Conservation (phyloP, 106 monocot genomes). For the Dendrobium huoshanense region DNA sequence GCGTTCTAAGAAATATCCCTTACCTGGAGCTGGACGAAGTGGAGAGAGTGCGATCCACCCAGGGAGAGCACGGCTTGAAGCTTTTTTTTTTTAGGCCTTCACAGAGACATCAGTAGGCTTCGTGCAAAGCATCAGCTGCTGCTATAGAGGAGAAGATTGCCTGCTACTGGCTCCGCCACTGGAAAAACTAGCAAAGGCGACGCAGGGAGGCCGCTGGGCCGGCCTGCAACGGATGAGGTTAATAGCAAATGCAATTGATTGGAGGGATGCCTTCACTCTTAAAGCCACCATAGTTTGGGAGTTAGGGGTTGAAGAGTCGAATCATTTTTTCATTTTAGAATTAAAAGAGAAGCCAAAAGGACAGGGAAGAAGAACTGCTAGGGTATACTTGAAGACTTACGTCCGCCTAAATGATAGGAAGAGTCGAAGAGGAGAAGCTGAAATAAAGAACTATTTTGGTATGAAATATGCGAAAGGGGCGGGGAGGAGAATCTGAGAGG, state of each 20-base stretch:
- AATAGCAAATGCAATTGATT: background rate
- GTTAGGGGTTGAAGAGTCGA: too few relatives aligned
- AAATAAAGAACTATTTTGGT: too few relatives aligned
- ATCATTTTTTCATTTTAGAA: too few relatives aligned
- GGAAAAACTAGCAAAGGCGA: background rate
- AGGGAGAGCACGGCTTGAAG: slow-evolving; percentile 68
- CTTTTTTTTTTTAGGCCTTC: slow-evolving; percentile 98
- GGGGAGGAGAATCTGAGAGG: too few relatives aligned
- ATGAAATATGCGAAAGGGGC: too few relatives aligned
- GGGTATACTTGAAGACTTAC: too few relatives aligned
- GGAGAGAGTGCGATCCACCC: slow-evolving; percentile 43
- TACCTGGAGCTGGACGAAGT: slow-evolving; percentile 59
- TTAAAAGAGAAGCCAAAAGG: too few relatives aligned
- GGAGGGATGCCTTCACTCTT: background rate
- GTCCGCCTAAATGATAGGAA: too few relatives aligned
- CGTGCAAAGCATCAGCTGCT: slow-evolving; percentile 71
- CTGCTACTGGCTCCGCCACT: background rate
- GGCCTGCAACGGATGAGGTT: background rate
- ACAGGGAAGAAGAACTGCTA: too few relatives aligned
- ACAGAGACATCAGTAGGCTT: slow-evolving; percentile 92
- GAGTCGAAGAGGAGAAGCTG: too few relatives aligned
- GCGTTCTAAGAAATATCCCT: slow-evolving; percentile 67
- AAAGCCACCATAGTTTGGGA: too few relatives aligned
- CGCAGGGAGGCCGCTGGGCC: background rate
- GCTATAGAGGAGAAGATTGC: background rate